Evolutionary conservation across 331 rosid species (phyloP).

Genomic region (Malus hybrid): DNA sequence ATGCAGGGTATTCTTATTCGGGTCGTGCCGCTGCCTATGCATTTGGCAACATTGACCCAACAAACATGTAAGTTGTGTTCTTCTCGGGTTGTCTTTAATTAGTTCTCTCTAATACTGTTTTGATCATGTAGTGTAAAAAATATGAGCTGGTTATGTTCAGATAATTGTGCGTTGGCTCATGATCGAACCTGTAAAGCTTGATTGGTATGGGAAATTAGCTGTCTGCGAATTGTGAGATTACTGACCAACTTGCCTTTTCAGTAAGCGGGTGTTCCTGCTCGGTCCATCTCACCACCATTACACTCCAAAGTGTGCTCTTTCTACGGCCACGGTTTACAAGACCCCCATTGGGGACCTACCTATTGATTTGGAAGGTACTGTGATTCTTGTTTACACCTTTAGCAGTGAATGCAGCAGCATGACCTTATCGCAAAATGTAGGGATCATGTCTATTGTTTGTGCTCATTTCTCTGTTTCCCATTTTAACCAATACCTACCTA

Average conservation of each 20-base stretch:
- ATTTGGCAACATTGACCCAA: slow-evolving; percentile 92
- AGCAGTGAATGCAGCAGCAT: not conserved
- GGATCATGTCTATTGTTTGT: not conserved
- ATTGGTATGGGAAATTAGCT: not conserved
- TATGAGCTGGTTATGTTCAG: not conserved
- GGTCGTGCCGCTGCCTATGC: slow-evolving; percentile 98
- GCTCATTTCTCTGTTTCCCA: not conserved
- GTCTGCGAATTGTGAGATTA: slow-evolving; percentile 11
- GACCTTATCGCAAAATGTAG: not conserved
- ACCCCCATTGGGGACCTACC: slow-evolving; percentile 92
- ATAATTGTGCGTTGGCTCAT: not conserved
- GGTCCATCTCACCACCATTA: slow-evolving; percentile 97
- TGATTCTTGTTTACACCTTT: not conserved
- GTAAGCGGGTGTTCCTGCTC: slow-evolving; percentile 87
- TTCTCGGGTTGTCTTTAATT: not conserved
- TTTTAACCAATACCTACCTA: not conserved
- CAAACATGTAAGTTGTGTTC: slow-evolving; percentile 51
- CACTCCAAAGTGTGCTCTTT: slow-evolving; percentile 88
- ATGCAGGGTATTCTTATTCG: slow-evolving; percentile 96
- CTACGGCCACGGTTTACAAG: slow-evolving; percentile 81
- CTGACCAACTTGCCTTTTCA: slow-evolving; percentile 22
- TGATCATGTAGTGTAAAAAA: not conserved
- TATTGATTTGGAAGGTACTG: slow-evolving; percentile 88
- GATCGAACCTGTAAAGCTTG: not conserved
- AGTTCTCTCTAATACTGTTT: not conserved